These are phyloP conservation scores for Mariannaea sp. DNA, from an alignment of 2,329 filamentous ascomycete species.

Conservation along the genomic window DNA sequence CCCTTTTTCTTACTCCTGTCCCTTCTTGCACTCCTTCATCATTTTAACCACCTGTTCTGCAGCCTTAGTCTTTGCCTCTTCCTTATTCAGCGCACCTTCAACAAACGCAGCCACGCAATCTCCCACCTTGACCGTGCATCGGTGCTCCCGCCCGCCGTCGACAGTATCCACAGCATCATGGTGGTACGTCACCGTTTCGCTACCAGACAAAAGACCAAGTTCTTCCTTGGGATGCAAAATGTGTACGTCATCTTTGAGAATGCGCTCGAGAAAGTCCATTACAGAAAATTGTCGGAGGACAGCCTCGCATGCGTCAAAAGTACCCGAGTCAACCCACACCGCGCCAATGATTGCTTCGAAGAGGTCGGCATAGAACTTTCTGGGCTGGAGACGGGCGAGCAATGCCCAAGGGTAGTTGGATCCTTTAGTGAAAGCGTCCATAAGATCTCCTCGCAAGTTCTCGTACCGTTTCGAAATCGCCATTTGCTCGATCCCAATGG, in stretches of 20 bases:
- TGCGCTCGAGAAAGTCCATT: constrained; percentile 62
- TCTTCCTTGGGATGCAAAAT: constrained; percentile 69
- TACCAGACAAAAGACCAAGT: constrained; percentile 62
- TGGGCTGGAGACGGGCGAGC: constrained; percentile 66
- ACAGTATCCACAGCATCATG: constrained; percentile 36
- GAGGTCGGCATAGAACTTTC: constrained; percentile 84
- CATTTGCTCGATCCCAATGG: constrained; percentile 54
- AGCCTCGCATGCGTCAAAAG: constrained; percentile 59
- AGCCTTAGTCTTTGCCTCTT: constrained; percentile 61
- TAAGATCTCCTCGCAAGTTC: constrained; percentile 54
- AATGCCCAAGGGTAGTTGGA: constrained; percentile 75
- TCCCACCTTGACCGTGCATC: constrained; percentile 57
- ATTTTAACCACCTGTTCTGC: constrained; percentile 55
- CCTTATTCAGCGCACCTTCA: constrained; percentile 50
- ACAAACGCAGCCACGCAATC: constrained; percentile 52
- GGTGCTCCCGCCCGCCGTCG: constrained; percentile 38
- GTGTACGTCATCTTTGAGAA: constrained; percentile 65
- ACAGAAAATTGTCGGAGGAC: constrained; percentile 71
- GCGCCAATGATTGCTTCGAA: constrained; percentile 82
- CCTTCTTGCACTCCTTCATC: constrained; percentile 35
- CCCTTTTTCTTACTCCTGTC: constrained; percentile 1
- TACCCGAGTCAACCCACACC: constrained; percentile 79
- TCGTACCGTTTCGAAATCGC: constrained; percentile 52
- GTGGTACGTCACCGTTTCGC: constrained; percentile 59
- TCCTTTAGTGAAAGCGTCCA: constrained; percentile 54